Evolutionary conservation across 352 stramenopile species (phyloP), one percentile per base, ranked within the genome.

Genomic region (Pythium dissotocum): DNA sequence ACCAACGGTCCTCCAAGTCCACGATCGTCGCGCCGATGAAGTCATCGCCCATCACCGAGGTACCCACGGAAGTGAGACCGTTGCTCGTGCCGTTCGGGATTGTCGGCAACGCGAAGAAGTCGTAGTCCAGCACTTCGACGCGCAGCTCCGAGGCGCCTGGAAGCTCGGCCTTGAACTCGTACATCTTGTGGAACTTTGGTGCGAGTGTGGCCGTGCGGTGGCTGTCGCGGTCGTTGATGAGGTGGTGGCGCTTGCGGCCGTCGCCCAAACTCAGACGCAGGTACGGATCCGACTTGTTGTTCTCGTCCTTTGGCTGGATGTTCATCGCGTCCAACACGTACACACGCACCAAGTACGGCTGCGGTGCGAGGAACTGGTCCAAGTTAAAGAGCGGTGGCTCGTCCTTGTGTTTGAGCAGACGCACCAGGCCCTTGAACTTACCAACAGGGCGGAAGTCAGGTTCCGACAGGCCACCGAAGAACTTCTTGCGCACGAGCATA

Each of bases 1-100:
- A 98, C 91, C 88, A 98, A 8, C 94, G 84, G 58, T 98, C 93
- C 72, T 98, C 94, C 0, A 98, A 74, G 64, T 98, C 94, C 42
- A 98, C 96, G 1, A 87, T 71, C n/a, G 93, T 98, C 13, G 87
- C 83, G 4, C 94, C 94, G 59, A 98, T 93, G 40, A 98, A 89
- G 40, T 98, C 90, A 61, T 98, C 91, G 32, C 77, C 83, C 28
- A 76, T 77, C 26, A 87, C 72, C 2, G 77, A 85, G 35, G 67
- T 85, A 32, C 77, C 79, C 2, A 85, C 67, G 21, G 77, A 76
- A 38, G 77, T 78, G 30, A 89, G 57, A 0, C 80, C 79, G 48
- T 81, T 86, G 54, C 74, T 90, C 53, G 85, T 24, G n/a, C 83
- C 78, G 21, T 65, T 73, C 28, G 82, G 77, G 42, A 90, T 70